Percentiles rank a stretch among this genome's conserved stretches.
These are phyloP conservation scores for Ustilago curta DNA, from an alignment of 1,284 basidiomycete genomes.

Conservation along the genomic window DNA sequence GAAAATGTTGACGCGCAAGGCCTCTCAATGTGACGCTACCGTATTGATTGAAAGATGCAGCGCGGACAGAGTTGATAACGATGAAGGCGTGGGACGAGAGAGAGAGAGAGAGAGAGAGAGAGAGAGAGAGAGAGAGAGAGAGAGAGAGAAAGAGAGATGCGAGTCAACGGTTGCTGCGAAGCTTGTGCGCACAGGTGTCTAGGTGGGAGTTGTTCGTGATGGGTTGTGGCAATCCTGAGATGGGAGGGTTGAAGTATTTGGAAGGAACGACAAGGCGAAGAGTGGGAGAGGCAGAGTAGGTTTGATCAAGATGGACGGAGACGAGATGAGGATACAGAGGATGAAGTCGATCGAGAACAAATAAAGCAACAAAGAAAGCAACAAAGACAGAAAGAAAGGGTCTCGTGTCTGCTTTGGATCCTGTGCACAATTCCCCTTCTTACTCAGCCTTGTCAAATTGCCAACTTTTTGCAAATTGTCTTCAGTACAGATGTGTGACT, in stretches of 20 bases:
- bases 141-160: not conserved
- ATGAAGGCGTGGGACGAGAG: not conserved
- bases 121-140: not conserved
- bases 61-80: not conserved
- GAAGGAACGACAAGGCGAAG: not conserved
- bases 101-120: not conserved
- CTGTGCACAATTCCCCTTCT: too few relatives aligned
- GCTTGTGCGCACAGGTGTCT: slow-evolving; percentile 2
- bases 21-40: not conserved
- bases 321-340: too few relatives aligned
- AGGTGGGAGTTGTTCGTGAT: not conserved
- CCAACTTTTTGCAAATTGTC: too few relatives aligned
- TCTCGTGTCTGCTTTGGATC: too few relatives aligned
- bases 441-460: too few relatives aligned
- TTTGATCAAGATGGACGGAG: not conserved
- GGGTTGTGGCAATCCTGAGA: not conserved
- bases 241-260: not conserved
- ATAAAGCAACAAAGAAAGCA: too few relatives aligned
- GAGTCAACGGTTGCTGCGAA: not conserved
- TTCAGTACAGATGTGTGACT: too few relatives aligned
- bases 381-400: too few relatives aligned
- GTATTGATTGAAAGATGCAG: too few relatives aligned
- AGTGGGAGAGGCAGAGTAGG: not conserved
- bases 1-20: not conserved
- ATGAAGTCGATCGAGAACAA: too few relatives aligned